These are phyloP conservation scores for Arabidopsis arenosa DNA, from an alignment of 345 rosid genomes.

Conservation along the genomic window DNA sequence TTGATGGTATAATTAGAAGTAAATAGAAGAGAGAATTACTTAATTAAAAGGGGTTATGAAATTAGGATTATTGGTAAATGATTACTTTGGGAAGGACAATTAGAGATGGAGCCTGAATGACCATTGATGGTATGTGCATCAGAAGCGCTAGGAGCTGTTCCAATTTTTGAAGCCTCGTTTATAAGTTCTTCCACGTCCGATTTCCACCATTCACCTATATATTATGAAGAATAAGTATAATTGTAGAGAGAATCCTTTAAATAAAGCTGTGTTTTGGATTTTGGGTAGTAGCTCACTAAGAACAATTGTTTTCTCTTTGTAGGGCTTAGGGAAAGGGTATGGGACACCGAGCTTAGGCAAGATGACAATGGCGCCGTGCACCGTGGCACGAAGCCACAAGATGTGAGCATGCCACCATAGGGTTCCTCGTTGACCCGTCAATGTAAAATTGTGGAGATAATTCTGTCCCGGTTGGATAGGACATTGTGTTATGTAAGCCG, in stretches of 20 bases:
- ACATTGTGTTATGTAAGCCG: conserved; percentile 92
- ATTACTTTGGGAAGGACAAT: conserved; percentile 63
- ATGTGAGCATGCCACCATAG: conserved; percentile 90
- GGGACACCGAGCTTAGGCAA: conserved; percentile 86
- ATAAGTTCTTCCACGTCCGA: conserved; percentile 86
- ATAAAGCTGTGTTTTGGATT: conserved; percentile 30
- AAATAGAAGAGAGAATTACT: background rate
- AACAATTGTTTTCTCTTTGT: conserved; percentile 59
- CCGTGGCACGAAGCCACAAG: conserved; percentile 93
- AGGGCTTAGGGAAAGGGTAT: conserved; percentile 83
- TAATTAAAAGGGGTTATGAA: background rate
- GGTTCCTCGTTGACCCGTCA: conserved; percentile 87
- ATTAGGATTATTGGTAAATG: background rate
- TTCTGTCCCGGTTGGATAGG: conserved; percentile 81
- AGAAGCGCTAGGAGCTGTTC: conserved; percentile 75
- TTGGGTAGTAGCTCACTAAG: conserved; percentile 42
- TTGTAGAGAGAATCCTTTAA: background rate
- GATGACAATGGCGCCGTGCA: conserved; percentile 81
- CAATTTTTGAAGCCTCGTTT: conserved; percentile 65
- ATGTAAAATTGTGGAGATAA: conserved; percentile 73
- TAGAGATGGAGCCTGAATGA: conserved; percentile 59
- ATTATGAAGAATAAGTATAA: background rate
- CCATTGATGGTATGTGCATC: conserved; percentile 97
- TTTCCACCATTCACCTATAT: conserved; percentile 94
- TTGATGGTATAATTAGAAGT: background rate